phyloP scores from a whole-genome alignment of 441 rosid genomes.

The Viola pubescens region DNA sequence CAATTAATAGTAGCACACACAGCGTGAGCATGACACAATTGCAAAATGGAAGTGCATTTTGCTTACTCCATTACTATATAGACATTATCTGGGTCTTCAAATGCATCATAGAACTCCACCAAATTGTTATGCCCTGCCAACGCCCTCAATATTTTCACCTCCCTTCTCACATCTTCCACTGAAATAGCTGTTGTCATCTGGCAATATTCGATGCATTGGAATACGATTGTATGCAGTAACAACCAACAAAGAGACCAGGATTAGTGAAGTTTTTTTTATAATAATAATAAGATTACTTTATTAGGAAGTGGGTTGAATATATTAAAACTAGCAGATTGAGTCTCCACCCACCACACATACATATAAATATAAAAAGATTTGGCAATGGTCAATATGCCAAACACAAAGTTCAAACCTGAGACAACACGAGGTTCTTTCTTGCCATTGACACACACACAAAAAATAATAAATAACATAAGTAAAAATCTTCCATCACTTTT shows the following conservation, averaged over 20 bases:
- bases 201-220: slow-evolving; percentile 1
- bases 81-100: slow-evolving; percentile 77
- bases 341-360: too few species aligned
- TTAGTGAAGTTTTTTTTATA: too few species aligned
- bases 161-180: slow-evolving; percentile 95
- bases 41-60: neutral
- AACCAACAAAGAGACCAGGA: neutral
- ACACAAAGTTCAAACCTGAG: too few species aligned
- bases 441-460: too few species aligned
- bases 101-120: slow-evolving; percentile 79
- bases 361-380: too few species aligned
- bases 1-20: neutral
- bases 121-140: slow-evolving; percentile 76
- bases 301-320: too few species aligned
- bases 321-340: too few species aligned
- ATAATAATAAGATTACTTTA: too few species aligned
- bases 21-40: slow-evolving; percentile 11
- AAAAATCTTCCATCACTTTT: too few species aligned
- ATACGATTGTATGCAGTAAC: neutral
- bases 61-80: slow-evolving; percentile 97
- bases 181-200: slow-evolving; percentile 97
- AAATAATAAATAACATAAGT: too few species aligned
- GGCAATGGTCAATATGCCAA: too few species aligned
- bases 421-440: too few species aligned
- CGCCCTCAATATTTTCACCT: slow-evolving; percentile 78